These are phyloP conservation scores for Stentor coeruleus DNA, from an alignment of 73 alveolate species.

Conservation along the genomic window DNA sequence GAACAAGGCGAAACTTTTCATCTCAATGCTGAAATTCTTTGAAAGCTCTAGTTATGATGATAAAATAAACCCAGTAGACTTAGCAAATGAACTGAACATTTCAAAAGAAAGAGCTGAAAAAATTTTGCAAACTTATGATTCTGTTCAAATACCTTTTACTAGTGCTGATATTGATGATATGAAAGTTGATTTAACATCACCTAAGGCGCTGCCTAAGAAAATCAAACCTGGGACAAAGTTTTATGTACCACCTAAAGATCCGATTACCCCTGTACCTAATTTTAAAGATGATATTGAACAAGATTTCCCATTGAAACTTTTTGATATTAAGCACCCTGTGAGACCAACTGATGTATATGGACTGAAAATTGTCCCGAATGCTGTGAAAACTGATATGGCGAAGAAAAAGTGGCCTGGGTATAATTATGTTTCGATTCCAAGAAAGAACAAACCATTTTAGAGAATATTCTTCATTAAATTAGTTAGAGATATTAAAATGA, in stretches of 20 bases:
- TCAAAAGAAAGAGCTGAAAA: neutral
- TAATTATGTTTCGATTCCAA: no score
- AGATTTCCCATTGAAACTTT: neutral
- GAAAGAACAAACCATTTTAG: no score
- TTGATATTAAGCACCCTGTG: neutral
- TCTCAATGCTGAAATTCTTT: neutral
- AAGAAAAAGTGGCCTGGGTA: neutral
- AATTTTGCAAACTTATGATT: neutral
- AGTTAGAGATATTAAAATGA: neutral
- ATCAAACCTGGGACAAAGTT: neutral
- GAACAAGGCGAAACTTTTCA: neutral
- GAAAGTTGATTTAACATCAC: neutral
- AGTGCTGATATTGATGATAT: conserved; percentile 1
- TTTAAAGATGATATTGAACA: neutral
- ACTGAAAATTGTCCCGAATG: neutral
- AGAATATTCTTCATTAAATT: no score
- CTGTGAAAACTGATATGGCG: neutral
- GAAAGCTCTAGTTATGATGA: neutral
- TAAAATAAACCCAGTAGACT: neutral
- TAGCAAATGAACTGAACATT: neutral
- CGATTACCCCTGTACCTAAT: neutral
- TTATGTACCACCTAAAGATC: neutral
- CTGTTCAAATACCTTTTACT: neutral
- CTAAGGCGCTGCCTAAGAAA: neutral
- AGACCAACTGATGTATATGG: neutral